phyloP scores from a whole-genome alignment of 2,329 filamentous ascomycete genomes.

The Amauroascus verrucosus region DNA sequence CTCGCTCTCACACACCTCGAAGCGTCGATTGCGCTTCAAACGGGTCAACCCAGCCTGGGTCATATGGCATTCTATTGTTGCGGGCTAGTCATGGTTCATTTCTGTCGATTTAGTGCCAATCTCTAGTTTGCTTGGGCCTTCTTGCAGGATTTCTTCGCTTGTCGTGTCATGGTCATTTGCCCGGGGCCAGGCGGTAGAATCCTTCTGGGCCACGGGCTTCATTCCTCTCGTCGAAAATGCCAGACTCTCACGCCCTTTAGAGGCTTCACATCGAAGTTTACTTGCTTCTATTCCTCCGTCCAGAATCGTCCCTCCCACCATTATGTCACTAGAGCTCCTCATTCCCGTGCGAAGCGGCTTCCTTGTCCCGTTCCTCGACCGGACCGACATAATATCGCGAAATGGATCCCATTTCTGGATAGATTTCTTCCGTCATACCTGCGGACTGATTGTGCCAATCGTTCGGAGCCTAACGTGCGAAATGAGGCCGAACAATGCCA shows the following conservation, averaged over 20 bases:
- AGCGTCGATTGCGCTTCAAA: background rate
- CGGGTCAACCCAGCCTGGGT: background rate
- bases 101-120: slow-evolving; percentile 10
- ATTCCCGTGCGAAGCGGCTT: slow-evolving; percentile 6
- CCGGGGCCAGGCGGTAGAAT: slow-evolving; percentile 26
- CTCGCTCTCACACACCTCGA: background rate
- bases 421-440: slow-evolving; percentile 24
- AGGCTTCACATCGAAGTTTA: background rate
- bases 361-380: slow-evolving; percentile 17
- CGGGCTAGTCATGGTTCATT: slow-evolving; percentile 24
- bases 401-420: slow-evolving; percentile 30
- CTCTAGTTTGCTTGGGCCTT: slow-evolving; percentile 18
- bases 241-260: background rate
- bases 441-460: slow-evolving; percentile 2
- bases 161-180: slow-evolving; percentile 37
- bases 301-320: background rate
- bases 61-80: background rate
- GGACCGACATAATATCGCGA: slow-evolving; percentile 20
- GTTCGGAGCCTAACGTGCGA: slow-evolving; percentile 9
- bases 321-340: slow-evolving; percentile 5
- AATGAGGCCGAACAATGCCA: slow-evolving; percentile 21
- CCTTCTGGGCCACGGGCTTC: slow-evolving; percentile 11
- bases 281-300: background rate
- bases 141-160: slow-evolving; percentile 17
- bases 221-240: slow-evolving; percentile 2